phyloP scores from a whole-genome alignment of 176 grass and related monocot species.

The Areca catechu region DNA sequence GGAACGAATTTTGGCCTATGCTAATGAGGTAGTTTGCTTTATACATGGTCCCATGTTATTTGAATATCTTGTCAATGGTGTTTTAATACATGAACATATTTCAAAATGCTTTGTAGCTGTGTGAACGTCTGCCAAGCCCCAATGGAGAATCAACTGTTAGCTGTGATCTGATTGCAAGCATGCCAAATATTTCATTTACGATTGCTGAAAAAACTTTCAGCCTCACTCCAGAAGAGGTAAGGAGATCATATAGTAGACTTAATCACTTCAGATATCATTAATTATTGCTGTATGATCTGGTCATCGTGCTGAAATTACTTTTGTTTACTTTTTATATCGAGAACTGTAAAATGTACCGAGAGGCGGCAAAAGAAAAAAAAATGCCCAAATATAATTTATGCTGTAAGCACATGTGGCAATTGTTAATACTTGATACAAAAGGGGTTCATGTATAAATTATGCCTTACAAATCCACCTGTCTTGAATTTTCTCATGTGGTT shows the following conservation, averaged over 20 bases:
- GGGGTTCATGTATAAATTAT: too few relatives aligned
- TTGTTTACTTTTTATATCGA: too few relatives aligned
- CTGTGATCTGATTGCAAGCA: conserved; percentile 57
- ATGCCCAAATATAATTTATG: too few relatives aligned
- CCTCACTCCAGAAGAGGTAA: conserved; percentile 77
- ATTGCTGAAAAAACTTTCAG: conserved; percentile 54
- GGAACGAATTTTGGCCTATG: conserved; percentile 18
- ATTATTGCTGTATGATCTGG: background rate
- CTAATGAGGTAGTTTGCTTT: conserved; percentile 13
- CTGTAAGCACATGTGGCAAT: too few relatives aligned
- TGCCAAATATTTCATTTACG: conserved; percentile 85
- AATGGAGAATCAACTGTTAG: conserved; percentile 66
- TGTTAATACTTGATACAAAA: too few relatives aligned
- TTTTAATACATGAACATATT: background rate
- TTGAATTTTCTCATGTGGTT: too few relatives aligned
- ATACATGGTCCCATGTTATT: background rate
- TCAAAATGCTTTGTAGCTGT: conserved; percentile 32
- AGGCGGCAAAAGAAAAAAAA: too few relatives aligned
- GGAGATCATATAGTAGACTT: background rate
- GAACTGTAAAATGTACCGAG: too few relatives aligned
- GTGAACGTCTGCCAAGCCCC: conserved; percentile 80
- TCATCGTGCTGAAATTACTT: too few relatives aligned
- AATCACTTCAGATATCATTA: background rate
- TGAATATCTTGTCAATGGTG: too few relatives aligned
- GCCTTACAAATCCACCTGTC: too few relatives aligned